Percentiles rank a stretch among this genome's conserved stretches.
Evolutionary conservation across 78 protist species (phyloP).

Genomic region (Dictyostelium intermedium): DNA sequence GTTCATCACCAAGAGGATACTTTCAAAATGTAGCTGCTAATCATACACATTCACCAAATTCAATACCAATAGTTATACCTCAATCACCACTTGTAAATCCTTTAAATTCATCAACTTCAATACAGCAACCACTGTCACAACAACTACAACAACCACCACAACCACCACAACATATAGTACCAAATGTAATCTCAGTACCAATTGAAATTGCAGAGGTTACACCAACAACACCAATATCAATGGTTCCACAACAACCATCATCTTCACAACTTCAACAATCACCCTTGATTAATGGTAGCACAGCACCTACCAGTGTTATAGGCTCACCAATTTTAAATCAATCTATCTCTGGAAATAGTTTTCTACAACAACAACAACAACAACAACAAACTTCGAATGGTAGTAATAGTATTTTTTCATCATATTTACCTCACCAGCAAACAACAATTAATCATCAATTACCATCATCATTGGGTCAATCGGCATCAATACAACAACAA

Average conservation of each 20-base stretch:
- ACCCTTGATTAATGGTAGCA: not conserved
- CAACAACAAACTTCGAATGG: not conserved
- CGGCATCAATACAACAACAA: conserved; percentile 13
- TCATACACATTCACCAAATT: not conserved
- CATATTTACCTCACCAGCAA: not conserved
- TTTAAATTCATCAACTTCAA: not conserved
- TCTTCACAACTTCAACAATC: not conserved
- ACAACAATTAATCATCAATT: not conserved
- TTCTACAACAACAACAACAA: not conserved
- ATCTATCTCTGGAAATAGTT: not conserved
- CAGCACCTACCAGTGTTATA: not conserved
- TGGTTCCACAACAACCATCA: not conserved
- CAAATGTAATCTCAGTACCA: conserved; percentile 24
- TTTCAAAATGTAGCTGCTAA: not conserved
- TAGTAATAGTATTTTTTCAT: not conserved
- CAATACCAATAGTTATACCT: not conserved
- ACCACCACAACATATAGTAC: not conserved
- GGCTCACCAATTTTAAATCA: not conserved
- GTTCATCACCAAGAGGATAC: conserved; percentile 23
- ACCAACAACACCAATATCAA: conserved; percentile 20
- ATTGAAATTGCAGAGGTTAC: not conserved
- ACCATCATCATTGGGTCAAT: not conserved
- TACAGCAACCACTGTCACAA: not conserved
- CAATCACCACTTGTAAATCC: not conserved
- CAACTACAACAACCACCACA: not conserved